These are phyloP conservation scores for Coemansia sp. DNA, from an alignment of 192 early-diverging fungal species.

Conservation along the genomic window DNA sequence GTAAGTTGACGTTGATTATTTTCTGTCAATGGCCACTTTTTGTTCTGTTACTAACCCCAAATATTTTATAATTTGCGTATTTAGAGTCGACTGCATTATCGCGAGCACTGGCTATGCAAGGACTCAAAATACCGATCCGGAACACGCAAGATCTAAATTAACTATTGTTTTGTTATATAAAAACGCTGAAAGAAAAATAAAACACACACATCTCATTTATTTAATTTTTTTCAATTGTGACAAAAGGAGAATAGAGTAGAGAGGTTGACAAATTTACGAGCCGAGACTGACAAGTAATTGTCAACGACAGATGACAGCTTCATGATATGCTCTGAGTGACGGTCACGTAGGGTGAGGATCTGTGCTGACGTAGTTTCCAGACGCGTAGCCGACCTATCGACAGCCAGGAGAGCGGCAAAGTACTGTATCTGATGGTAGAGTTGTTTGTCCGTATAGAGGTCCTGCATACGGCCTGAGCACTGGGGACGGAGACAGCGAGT, in stretches of 20 bases:
- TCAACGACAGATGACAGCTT: constrained; percentile 60
- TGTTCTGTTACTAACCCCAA: not conserved
- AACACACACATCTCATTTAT: not conserved
- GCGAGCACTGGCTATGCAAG: constrained; percentile 76
- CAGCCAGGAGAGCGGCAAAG: constrained; percentile 60
- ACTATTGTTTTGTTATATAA: not conserved
- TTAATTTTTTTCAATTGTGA: not conserved
- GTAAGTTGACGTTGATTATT: constrained; percentile 36
- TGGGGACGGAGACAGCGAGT: constrained; percentile 65
- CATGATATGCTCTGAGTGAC: constrained; percentile 49
- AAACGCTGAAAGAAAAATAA: not conserved
- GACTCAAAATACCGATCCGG: constrained; percentile 79
- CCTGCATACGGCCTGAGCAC: constrained; percentile 68
- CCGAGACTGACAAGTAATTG: constrained; percentile 73
- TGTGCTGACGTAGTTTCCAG: constrained; percentile 20
- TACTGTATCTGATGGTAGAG: constrained; percentile 87
- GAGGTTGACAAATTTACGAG: constrained; percentile 75
- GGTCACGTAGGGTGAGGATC: constrained; percentile 34
- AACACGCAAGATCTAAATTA: constrained; percentile 59
- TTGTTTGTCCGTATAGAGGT: constrained; percentile 73
- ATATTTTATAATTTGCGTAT: not conserved
- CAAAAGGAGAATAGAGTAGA: constrained; percentile 62
- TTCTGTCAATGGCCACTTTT: not conserved
- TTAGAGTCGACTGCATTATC: constrained; percentile 79
- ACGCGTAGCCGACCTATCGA: constrained; percentile 28